Percentiles rank a stretch among this genome's conserved stretches.
These are phyloP conservation scores for Candida ovalis DNA, from an alignment of 805 yeast genomes.

Conservation along the genomic window DNA sequence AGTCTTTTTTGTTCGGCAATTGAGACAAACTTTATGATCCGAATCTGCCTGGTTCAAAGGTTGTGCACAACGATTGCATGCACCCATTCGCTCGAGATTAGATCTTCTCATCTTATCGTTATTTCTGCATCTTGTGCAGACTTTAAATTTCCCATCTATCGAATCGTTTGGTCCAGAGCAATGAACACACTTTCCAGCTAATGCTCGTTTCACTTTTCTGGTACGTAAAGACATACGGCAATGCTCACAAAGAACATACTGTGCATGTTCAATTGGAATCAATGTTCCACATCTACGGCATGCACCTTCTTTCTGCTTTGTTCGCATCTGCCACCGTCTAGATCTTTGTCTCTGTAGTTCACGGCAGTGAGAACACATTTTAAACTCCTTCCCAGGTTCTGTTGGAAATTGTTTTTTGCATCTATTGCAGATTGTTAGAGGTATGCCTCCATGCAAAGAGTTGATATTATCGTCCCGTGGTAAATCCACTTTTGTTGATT, in stretches of 20 bases:
- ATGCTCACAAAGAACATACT: slow-evolving; percentile 56
- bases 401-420: slow-evolving; percentile 60
- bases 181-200: slow-evolving; percentile 64
- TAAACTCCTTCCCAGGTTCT: slow-evolving; percentile 42
- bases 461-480: neutral
- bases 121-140: slow-evolving; percentile 61
- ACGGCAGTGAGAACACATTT: slow-evolving; percentile 62
- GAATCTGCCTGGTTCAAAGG: slow-evolving; percentile 44
- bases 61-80: slow-evolving; percentile 61
- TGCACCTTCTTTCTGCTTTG: slow-evolving; percentile 56
- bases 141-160: slow-evolving; percentile 48
- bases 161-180: slow-evolving; percentile 56
- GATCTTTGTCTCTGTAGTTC: slow-evolving; percentile 60
- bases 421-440: slow-evolving; percentile 40
- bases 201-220: slow-evolving; percentile 55
- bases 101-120: slow-evolving; percentile 57
- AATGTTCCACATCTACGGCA: slow-evolving; percentile 61
- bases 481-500: too few species aligned
- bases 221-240: slow-evolving; percentile 54
- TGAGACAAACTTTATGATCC: slow-evolving; percentile 52
- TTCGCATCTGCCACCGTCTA: slow-evolving; percentile 60
- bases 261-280: slow-evolving; percentile 47
- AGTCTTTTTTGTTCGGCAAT: slow-evolving; percentile 54
- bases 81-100: slow-evolving; percentile 52
- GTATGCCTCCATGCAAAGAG: neutral